Conservation (phyloP, 805 yeast genomes). For the Cyberlindnera euphorbiiphila region DNA sequence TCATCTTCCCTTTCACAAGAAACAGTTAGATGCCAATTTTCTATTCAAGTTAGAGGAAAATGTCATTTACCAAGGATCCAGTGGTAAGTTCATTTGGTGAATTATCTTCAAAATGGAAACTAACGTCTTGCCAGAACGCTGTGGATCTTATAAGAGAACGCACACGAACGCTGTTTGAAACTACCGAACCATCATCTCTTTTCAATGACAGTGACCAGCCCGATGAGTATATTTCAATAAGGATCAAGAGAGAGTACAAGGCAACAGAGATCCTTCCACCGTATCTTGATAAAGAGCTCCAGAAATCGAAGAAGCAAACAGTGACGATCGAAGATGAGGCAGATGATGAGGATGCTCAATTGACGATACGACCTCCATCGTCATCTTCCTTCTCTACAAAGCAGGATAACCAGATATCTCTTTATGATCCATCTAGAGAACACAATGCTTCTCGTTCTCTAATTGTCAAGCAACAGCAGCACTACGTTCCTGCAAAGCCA, state of each 20-base stretch:
- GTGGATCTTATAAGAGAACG: conserved; percentile 14
- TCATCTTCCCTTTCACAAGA: no score
- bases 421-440: conserved; percentile 7
- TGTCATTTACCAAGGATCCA: conserved; percentile 5
- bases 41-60: neutral
- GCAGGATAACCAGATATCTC: conserved; percentile 5
- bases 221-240: conserved; percentile 25
- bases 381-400: neutral
- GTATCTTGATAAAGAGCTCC: conserved; percentile 28
- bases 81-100: conserved; percentile 8
- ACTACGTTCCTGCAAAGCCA: conserved; percentile 24
- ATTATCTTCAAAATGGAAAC: no score
- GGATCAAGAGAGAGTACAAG: conserved; percentile 31
- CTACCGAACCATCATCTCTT: conserved; percentile 2
- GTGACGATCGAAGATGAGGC: conserved; percentile 1
- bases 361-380: conserved; percentile 5
- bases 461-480: conserved; percentile 15
- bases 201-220: conserved; percentile 20
- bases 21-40: conserved; percentile 1
- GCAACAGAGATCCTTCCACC: conserved; percentile 27
- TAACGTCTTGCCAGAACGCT: conserved; percentile 13
- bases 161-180: conserved; percentile 12
- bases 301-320: conserved; percentile 12
- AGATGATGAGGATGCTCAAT: conserved; percentile 7
- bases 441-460: conserved; percentile 14